Base-by-base conservation (phyloP, 2,329 filamentous ascomycete species). In the Fusarium citri region DNA sequence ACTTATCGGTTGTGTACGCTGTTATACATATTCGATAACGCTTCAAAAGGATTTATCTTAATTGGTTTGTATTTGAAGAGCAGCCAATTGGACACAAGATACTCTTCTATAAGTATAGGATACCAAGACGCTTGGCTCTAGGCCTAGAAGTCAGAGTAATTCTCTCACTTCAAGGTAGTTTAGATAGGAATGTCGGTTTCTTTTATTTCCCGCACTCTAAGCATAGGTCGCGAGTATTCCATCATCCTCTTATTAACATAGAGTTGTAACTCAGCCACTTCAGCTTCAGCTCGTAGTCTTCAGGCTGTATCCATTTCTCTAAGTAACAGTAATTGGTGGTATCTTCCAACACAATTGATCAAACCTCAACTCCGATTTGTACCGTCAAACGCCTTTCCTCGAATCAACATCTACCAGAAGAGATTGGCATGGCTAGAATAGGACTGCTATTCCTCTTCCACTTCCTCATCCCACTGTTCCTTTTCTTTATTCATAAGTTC, bases 381-480 rank as follows among this genome's bases (percentile, higher is more conserved):
- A 46, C 62, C 50, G 12, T 51, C 31, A 54, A 69, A 72, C 72
- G 69, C 72, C 69, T 51, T 59, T 59, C 49, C 40, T 45, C 31
- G 31, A 68, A 54, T 25, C 58, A 68, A 28, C n/a, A 28, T 48
- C 46, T 31, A 57, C 34, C 43, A 37, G 34, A 37, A 37, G 34
- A 37, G 34, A 37, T 37, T 37, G 47, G 54, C 46, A 58, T 55
- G 28, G 47, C 46, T 49, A 66, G n/a, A 22, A 64, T 64, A 73
- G 55, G 61, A 66, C 57, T 48, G 43, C 59, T 81, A 86, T 68
- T 88, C 86, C 64, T 90, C 92, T 67, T 94, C 92, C 66, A 90
- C 90, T 72, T 93, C 93, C 73, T 92, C 92, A 72, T 93, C 93
- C 91, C 92, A 95, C 34, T 89, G 87, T 77, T 96, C 92, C 77